Percentiles rank a stretch among this genome's conserved stretches.
Conservation (phyloP, 1,139 yeast species). For the Lodderomyces margitis region DNA sequence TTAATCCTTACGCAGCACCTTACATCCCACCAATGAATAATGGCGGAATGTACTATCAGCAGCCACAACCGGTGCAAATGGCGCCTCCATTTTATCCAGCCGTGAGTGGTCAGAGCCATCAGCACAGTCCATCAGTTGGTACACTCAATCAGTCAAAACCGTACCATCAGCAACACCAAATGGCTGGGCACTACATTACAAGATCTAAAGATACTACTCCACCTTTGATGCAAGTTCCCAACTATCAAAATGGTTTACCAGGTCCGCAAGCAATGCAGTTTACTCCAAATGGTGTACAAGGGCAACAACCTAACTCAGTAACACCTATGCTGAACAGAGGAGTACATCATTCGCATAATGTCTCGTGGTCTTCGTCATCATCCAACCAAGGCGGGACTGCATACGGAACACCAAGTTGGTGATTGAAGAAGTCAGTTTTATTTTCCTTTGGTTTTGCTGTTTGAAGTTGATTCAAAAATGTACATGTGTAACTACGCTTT, state of each 20-base stretch:
- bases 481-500: neutral
- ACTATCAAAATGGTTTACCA: neutral
- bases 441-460: no score
- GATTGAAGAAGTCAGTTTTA: neutral
- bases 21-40: constrained; percentile 4
- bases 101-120: constrained; percentile 4
- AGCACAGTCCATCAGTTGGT: constrained; percentile 11
- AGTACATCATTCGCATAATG: constrained; percentile 10
- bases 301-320: constrained; percentile 1
- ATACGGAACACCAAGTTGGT: constrained; percentile 12
- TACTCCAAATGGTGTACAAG: constrained; percentile 1
- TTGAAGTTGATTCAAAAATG: no score
- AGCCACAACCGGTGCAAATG: constrained; percentile 2
- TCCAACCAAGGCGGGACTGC: constrained; percentile 8
- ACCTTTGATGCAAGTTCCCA: constrained; percentile 6
- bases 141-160: constrained; percentile 10
- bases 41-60: constrained; percentile 4
- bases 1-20: constrained; percentile 6
- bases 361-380: constrained; percentile 14
- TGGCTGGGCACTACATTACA: constrained; percentile 1
- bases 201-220: constrained; percentile 10
- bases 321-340: constrained; percentile 2
- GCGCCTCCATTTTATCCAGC: neutral
- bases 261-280: constrained; percentile 2
- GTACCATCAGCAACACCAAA: constrained; percentile 11